Conservation (phyloP, 495 filamentous ascomycete species). For the Penicillium pulvis region DNA sequence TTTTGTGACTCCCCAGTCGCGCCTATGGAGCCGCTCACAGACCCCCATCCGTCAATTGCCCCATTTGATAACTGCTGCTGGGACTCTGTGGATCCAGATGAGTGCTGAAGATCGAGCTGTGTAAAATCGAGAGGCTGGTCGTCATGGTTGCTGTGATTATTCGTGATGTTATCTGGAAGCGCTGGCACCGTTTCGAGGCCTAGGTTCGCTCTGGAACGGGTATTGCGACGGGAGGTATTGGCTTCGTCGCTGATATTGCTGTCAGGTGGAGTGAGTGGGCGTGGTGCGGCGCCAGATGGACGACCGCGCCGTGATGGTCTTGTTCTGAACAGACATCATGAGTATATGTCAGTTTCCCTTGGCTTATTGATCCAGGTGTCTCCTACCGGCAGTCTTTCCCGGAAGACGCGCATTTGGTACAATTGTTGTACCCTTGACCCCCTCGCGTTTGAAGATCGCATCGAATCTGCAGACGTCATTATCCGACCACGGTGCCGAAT, state of each 20-base stretch:
- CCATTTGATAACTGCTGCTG: not conserved
- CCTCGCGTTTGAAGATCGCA: conserved; percentile 36
- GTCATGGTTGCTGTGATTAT: not conserved
- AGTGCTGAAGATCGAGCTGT: not conserved
- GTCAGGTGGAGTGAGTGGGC: conserved; percentile 13
- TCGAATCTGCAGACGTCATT: conserved; percentile 24
- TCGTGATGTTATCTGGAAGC: not conserved
- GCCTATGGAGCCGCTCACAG: not conserved
- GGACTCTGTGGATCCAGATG: not conserved
- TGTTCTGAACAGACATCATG: not conserved
- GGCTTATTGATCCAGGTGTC: too few species aligned
- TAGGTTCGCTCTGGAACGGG: not conserved
- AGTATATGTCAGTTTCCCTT: not conserved
- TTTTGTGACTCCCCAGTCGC: not conserved
- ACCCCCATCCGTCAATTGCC: not conserved
- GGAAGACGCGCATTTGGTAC: conserved; percentile 31
- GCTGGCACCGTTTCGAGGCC: not conserved
- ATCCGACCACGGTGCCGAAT: not conserved
- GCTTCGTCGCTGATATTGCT: conserved; percentile 7
- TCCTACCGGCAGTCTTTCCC: conserved; percentile 30
- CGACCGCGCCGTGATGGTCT: conserved; percentile 26
- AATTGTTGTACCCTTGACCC: conserved; percentile 25
- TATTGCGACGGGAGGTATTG: not conserved
- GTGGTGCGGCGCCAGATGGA: conserved; percentile 7
- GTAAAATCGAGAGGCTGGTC: not conserved